These are phyloP conservation scores for Stylosanthes scabra DNA, from an alignment of 331 rosid species.

Conservation along the genomic window DNA sequence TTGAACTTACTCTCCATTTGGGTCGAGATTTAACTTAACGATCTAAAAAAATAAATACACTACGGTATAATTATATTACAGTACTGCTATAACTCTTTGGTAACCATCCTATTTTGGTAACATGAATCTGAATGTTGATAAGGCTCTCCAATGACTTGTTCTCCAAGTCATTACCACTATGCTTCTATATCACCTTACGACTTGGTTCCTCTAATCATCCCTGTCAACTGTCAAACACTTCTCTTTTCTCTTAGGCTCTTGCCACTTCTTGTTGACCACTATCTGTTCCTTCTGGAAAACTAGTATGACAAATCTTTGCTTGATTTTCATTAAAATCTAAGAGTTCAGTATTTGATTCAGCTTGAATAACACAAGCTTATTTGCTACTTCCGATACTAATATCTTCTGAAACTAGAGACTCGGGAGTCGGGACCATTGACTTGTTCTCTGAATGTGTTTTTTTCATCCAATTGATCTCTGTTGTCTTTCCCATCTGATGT, in stretches of 20 bases:
- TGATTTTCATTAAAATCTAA: not conserved
- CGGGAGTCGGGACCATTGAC: not conserved
- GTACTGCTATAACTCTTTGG: not conserved
- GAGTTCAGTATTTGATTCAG: conserved; percentile 1
- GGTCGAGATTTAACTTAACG: too few species aligned
- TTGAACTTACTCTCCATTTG: too few species aligned
- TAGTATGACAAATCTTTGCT: not conserved
- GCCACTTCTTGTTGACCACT: conserved; percentile 11
- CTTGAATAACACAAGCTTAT: not conserved
- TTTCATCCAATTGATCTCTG: not conserved
- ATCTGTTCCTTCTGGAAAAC: not conserved
- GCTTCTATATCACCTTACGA: conserved; percentile 15
- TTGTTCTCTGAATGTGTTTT: conserved; percentile 8
- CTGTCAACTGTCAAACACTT: not conserved
- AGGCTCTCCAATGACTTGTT: conserved; percentile 1
- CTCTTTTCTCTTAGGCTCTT: conserved; percentile 23
- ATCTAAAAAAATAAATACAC: too few species aligned
- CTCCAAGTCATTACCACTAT: conserved; percentile 38
- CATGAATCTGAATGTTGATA: not conserved
- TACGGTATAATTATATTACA: not conserved
- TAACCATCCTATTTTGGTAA: not conserved
- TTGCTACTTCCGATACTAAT: not conserved
- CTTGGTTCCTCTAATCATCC: conserved; percentile 18
- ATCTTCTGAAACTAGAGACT: not conserved
- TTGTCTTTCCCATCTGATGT: not conserved